phyloP scores from a whole-genome alignment of 345 rosid genomes.

The Eucalyptus virginea region DNA sequence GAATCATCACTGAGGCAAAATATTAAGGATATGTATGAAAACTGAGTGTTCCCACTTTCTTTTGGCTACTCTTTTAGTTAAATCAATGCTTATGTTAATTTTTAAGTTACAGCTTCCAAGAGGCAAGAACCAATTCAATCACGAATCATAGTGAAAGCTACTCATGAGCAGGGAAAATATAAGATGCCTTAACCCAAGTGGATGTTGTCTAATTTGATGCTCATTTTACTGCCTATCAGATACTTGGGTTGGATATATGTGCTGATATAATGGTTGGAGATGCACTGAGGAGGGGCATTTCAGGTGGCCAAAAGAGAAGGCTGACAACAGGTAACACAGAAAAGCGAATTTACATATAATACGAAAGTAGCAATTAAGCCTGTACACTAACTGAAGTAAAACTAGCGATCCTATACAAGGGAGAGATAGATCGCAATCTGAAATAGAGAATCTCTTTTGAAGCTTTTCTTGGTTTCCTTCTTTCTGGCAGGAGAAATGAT shows the following conservation, averaged over 20 bases:
- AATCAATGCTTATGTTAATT: background rate
- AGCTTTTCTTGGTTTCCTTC: background rate
- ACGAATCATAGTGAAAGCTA: background rate
- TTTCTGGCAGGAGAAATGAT: constrained; percentile 50
- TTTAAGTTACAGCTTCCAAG: background rate
- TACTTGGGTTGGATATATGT: constrained; percentile 38
- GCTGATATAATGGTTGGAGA: constrained; percentile 36
- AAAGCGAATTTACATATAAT: background rate
- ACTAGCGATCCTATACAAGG: background rate
- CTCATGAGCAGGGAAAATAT: background rate
- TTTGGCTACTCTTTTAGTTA: background rate
- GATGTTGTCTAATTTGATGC: background rate
- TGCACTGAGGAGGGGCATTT: constrained; percentile 32
- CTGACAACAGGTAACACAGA: constrained; percentile 25
- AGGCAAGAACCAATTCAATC: background rate
- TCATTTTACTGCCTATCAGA: background rate
- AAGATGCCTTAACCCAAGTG: background rate
- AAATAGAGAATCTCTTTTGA: background rate
- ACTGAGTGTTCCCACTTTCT: background rate
- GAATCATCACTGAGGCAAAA: background rate
- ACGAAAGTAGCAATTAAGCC: background rate
- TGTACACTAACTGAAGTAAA: background rate
- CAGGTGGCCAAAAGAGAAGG: constrained; percentile 44
- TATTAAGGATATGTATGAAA: background rate
- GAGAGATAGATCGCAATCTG: background rate